Conservation (phyloP, 2,329 filamentous ascomycete genomes). For the Sclerotinia subarctica region DNA sequence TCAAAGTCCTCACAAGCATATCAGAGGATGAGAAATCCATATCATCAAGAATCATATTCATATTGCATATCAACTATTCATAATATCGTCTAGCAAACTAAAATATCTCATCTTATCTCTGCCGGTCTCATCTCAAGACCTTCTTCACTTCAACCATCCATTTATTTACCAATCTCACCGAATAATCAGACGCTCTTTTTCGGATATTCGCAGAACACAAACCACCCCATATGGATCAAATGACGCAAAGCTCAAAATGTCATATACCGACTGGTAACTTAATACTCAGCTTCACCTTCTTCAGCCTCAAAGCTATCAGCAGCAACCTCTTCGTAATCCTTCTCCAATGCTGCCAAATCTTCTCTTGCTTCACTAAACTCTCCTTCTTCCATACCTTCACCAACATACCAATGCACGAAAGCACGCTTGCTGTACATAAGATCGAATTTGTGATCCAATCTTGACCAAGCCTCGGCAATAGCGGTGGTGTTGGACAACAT, state of each 20-base stretch:
- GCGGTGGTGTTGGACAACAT: conserved; percentile 68
- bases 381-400: conserved; percentile 68
- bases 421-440: conserved; percentile 68
- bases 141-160: background rate
- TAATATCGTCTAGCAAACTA: conserved; percentile 15
- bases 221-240: conserved; percentile 14
- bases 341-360: conserved; percentile 62
- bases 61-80: conserved; percentile 13
- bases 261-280: conserved; percentile 19
- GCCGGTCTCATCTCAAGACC: background rate
- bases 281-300: conserved; percentile 45
- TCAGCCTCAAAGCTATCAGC: conserved; percentile 51
- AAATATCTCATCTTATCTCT: conserved; percentile 13
- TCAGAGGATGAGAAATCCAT: background rate
- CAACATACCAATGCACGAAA: conserved; percentile 70
- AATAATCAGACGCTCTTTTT: conserved; percentile 20
- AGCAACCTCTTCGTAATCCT: conserved; percentile 64
- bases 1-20: background rate
- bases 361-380: conserved; percentile 65
- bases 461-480: conserved; percentile 62
- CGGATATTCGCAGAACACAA: conserved; percentile 22
- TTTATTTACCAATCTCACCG: conserved; percentile 11
- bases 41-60: background rate
- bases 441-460: conserved; percentile 65
- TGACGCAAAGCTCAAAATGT: conserved; percentile 15